Conservation (phyloP, 2,329 filamentous ascomycete species). For the Clonostachys rhizophaga region DNA sequence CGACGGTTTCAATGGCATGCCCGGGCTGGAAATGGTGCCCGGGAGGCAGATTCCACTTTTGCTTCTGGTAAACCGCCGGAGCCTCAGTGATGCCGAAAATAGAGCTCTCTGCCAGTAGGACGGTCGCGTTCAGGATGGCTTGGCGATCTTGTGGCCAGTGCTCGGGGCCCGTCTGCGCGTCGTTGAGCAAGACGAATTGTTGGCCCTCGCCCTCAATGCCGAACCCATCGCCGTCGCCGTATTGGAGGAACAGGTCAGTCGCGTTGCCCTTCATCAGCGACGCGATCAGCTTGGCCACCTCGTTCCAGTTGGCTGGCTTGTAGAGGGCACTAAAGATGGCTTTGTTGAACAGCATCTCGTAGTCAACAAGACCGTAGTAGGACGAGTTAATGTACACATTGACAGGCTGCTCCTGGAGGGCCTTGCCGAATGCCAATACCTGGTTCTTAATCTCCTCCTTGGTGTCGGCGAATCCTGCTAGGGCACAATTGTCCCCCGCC, state of each 20-base stretch:
- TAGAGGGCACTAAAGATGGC: slow-evolving; percentile 33
- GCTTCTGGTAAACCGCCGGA: slow-evolving; percentile 20
- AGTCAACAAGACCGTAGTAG: slow-evolving; percentile 29
- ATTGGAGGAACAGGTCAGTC: slow-evolving; percentile 27
- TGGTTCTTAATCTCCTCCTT: slow-evolving; percentile 23
- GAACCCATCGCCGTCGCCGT: slow-evolving; percentile 10
- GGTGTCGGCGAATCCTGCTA: slow-evolving; percentile 24
- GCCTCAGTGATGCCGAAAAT: slow-evolving; percentile 18
- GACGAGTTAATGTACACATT: slow-evolving; percentile 34
- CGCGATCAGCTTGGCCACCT: slow-evolving; percentile 24
- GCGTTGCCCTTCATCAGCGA: slow-evolving; percentile 31
- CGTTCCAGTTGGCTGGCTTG: slow-evolving; percentile 26
- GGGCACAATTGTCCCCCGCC: slow-evolving; percentile 38
- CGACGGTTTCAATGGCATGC: slow-evolving; percentile 21
- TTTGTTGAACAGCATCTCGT: slow-evolving; percentile 22
- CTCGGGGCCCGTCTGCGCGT: slow-evolving; percentile 11
- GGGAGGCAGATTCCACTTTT: slow-evolving; percentile 19
- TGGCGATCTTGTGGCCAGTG: slow-evolving; percentile 24
- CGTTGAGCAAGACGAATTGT: slow-evolving; percentile 17
- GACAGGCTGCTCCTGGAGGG: slow-evolving; percentile 29
- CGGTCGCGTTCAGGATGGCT: slow-evolving; percentile 23
- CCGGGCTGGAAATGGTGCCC: slow-evolving; percentile 18
- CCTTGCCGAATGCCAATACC: slow-evolving; percentile 21
- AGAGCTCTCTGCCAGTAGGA: slow-evolving; percentile 21
- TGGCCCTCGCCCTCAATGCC: slow-evolving; percentile 10